Evolutionary conservation across 2,329 filamentous ascomycete species (phyloP), one percentile per base, ranked within the genome.

Genomic region (Aspergillus transmontanensis): DNA sequence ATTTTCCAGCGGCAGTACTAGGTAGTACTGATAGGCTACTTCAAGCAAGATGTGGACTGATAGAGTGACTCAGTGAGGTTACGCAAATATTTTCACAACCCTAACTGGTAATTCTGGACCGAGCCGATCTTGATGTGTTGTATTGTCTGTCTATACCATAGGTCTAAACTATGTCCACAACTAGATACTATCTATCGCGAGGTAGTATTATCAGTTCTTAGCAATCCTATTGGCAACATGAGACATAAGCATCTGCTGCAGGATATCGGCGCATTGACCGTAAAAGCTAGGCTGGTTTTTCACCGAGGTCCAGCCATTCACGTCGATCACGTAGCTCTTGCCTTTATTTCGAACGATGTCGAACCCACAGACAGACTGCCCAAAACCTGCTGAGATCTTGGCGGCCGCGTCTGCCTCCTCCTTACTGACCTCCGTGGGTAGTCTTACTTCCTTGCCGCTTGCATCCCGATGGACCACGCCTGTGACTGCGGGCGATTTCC

Each of bases 261-360:
- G 81, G 56, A 97, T 95, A 59, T 82, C 88, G 26, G 94, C 87
- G 69, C 89, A 93, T 72, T 92, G 90, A 71, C 96, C 90, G 75
- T 97, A 97, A 77, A 97, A 97, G 60, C 94, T 92, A 65, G 96
- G 92, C 71, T 97, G 97, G 75, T 97, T 94, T 76, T 97, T 97
- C 75, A 97, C 94, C 72, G 97, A 97, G 73, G 93, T 97, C 94
- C 94, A 97, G 9, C 94, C 94, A 75, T 97, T 97, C 69, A 97
- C 94, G 72, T 97, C 94, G 68, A 97, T 97, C 55, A 97, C 94
- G 78, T 92, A 97, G 75, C 93, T 96, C 75, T 92, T 91, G 19
- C 91, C 91, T 53, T 87, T 88, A 10, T 91, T 91, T 32, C 94
- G 87, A 57, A 97, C 81, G 45, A 97, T 82, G 75, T 97, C 94